Percentiles rank a stretch among this genome's conserved stretches.
Evolutionary conservation across 176 grass and related monocot genomes (phyloP).

Genomic region (Eremochloa ophiuroides): DNA sequence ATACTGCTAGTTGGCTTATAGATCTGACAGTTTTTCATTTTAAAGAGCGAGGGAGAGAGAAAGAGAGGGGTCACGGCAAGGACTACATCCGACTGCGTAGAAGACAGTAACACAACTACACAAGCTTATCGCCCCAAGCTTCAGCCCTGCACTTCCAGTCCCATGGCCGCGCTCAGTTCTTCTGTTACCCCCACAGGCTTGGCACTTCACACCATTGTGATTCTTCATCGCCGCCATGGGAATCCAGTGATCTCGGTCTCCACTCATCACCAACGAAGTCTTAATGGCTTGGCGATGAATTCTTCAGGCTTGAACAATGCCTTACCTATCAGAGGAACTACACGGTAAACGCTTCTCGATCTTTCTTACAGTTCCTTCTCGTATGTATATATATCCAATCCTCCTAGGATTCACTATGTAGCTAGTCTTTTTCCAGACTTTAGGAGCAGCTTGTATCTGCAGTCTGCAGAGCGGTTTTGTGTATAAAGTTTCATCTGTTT

Average conservation of each 20-base stretch:
- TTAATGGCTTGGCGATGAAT: conserved; percentile 11
- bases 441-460: background rate
- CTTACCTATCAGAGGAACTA: background rate
- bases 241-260: background rate
- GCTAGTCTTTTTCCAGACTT: background rate
- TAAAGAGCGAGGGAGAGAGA: too few relatives aligned
- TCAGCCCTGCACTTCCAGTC: background rate
- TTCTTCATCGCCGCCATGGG: background rate
- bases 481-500: background rate
- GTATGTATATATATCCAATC: background rate
- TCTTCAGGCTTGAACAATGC: conserved; percentile 6
- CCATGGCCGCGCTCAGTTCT: conserved; percentile 15
- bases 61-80: too few relatives aligned
- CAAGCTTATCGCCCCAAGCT: too few relatives aligned
- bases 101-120: too few relatives aligned
- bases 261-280: background rate
- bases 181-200: background rate
- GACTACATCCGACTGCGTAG: too few relatives aligned
- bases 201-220: background rate
- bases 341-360: conserved; percentile 6
- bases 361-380: too few relatives aligned
- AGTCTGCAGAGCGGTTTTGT: background rate
- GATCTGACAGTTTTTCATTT: too few relatives aligned
- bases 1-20: too few relatives aligned
- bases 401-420: too few relatives aligned